Evolutionary conservation across 2,329 filamentous ascomycete genomes (phyloP), one percentile per base, ranked within the genome.

Genomic region (Fusarium sp.): DNA sequence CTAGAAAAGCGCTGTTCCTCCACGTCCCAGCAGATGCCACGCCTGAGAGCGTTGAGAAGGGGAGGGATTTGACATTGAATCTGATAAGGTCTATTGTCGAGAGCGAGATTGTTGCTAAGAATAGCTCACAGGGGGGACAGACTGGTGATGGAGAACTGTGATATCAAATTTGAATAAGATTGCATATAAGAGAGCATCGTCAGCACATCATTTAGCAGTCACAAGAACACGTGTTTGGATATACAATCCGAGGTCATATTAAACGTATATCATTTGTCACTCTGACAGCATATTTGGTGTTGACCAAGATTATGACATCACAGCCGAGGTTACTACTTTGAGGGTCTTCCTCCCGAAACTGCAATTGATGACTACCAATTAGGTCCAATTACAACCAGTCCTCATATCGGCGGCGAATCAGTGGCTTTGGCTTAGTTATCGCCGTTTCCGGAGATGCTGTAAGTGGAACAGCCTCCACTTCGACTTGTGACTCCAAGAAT

Each of bases 1-100:
- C 79, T 20, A 79, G 79, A 56, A 84, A 84, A 57, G 87, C 91
- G 7, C 78, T 90, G 3, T 94, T 94, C 76, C 78, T 94, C 52
- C 92, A 94, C 76, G 91, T 94, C 2, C 92, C 92, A 1, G 83
- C 86, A 8, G 83, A 86, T 25, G 81, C 84, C 10, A 83, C 86
- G 22, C 80, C 86, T 35, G 78, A 80, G 20, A 78, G 78, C 17
- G 71, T 90, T 13, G 74, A 75, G 23, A 78, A 75, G 4, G 88
- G 88, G 5, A 80, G 79, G n/a, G 82, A 85, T 59, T 75, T 89
- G 35, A 78, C 82, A 4, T 53, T 87, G 44, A 83, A 85, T 70
- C 75, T 90, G 62, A 84, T 90, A 57, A 79, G 85, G 64, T 82
- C 86, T 9, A 80, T 90, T 59, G 85, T 83, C 25, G 85, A 88